phyloP scores from a whole-genome alignment of 1,284 basidiomycete genomes.

The Puccinia sorghi region DNA sequence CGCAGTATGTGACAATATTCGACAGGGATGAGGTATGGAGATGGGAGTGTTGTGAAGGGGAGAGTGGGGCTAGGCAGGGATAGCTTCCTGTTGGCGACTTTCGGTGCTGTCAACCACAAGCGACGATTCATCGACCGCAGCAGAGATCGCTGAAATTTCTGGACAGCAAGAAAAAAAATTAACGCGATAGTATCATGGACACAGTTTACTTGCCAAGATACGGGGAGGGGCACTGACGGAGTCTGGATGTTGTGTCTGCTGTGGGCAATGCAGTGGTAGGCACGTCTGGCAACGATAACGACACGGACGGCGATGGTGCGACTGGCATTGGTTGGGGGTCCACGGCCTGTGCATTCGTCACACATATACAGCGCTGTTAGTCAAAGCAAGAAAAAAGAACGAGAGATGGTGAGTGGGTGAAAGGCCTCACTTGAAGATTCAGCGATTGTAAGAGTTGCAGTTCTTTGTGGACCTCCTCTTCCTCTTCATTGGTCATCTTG shows the following conservation, averaged over 20 bases:
- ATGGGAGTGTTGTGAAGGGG: no score
- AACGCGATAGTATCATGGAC: not conserved
- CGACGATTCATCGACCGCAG: not conserved
- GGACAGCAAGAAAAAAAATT: not conserved
- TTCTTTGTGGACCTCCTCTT: constrained; percentile 86
- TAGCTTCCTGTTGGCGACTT: not conserved
- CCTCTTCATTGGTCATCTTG: constrained; percentile 80
- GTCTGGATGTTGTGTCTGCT: not conserved
- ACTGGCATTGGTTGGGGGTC: not conserved
- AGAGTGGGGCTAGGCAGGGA: constrained; percentile 23
- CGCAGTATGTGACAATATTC: no score
- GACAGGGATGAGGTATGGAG: no score
- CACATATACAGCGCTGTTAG: not conserved
- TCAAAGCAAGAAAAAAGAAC: not conserved
- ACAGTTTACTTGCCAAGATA: not conserved
- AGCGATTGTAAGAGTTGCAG: constrained; percentile 58
- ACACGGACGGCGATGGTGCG: not conserved
- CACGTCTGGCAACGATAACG: constrained; percentile 15
- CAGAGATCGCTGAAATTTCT: no score
- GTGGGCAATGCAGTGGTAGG: constrained; percentile 9
- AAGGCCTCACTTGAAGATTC: not conserved
- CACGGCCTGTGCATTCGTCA: not conserved
- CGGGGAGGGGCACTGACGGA: not conserved
- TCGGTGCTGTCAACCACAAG: not conserved
- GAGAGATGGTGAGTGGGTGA: no score